Percentiles rank a stretch among this genome's conserved stretches.
Evolutionary conservation across 2,329 filamentous ascomycete species (phyloP).

Genomic region (Keithomyces neogunnii): DNA sequence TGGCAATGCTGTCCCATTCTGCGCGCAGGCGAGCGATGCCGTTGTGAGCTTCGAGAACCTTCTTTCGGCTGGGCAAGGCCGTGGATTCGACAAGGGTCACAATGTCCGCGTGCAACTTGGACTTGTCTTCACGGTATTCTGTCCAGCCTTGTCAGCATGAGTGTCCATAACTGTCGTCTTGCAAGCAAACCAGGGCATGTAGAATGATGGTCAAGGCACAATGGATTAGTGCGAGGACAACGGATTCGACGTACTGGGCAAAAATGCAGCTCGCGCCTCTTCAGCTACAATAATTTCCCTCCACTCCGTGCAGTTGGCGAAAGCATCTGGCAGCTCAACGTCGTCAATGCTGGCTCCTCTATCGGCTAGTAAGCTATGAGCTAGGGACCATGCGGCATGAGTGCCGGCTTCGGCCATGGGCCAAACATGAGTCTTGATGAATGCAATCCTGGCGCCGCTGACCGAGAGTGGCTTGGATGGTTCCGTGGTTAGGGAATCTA

Average conservation of each 20-base stretch:
- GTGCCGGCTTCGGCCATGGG: constrained; percentile 35
- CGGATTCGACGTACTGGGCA: constrained; percentile 8
- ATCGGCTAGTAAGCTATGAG: constrained; percentile 26
- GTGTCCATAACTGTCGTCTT: not conserved
- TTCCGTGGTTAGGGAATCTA: constrained; percentile 38
- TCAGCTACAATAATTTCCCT: constrained; percentile 14
- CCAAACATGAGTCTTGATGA: constrained; percentile 47
- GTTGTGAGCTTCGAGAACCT: constrained; percentile 45
- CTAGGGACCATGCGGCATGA: constrained; percentile 30
- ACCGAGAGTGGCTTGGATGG: constrained; percentile 22
- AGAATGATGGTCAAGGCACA: no score
- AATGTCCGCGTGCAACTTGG: constrained; percentile 36
- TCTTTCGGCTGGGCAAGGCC: constrained; percentile 31
- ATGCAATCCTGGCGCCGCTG: constrained; percentile 41
- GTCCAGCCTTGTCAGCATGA: not conserved
- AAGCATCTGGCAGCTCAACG: constrained; percentile 40
- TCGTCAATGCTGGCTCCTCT: constrained; percentile 50
- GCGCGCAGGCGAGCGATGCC: constrained; percentile 43
- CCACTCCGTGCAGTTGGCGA: constrained; percentile 41
- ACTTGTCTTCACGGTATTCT: constrained; percentile 41
- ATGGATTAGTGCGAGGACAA: not conserved
- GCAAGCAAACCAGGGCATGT: not conserved
- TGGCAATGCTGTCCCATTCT: constrained; percentile 42
- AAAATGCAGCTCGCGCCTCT: constrained; percentile 9
- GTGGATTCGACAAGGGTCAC: constrained; percentile 42